Evolutionary conservation across 148 eudicot species (phyloP), one percentile per base, ranked within the genome.

Genomic region (Vaccinium macrocarpon): DNA sequence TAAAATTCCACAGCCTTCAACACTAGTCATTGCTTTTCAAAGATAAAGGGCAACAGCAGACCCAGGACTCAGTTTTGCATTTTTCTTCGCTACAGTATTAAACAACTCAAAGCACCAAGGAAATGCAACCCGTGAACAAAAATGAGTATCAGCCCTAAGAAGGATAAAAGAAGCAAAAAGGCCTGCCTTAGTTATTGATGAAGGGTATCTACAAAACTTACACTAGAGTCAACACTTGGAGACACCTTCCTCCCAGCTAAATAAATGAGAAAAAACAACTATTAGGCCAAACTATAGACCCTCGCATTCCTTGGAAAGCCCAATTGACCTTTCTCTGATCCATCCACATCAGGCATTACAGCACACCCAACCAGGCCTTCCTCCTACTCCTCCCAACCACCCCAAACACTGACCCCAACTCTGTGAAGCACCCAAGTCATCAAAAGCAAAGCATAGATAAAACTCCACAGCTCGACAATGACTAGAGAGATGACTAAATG

Each of bases 61-160:
- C 49, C 78, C 51, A 75, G 21, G 6, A 46, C 23, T 27, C 35
- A 25, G 16, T 27, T 11, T 66, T 11, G 12, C 42, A 9, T 13
- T 68, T 68, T 11, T 27, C 5, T 68, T 68, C 29, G 0, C 73
- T 27, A 42, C 46, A 42, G 1, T 42, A 68, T 29, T 27, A 68
- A 12, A 68, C 38, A 68, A 68, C 42, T 27, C 71, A 23, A 61
- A 64, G 71, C 32, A 64, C 32, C 72, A 32, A 38, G 8, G 71
- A 27, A 13, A 64, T 64, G 71, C 72, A 66, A 66, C 73, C 73
- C 73, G 29, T 64, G 32, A 66, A 68, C 73, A 25, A 68, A 68
- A 27, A 68, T 38, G 18, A 68, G 42, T 32, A 68, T 68, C 19
- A 13, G 14, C 73, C 73, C 73, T 68, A 12, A 68, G 42, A 68